A percentile compares a stretch with the other conserved stretches of the same genome.
phyloP scores from a whole-genome alignment of 2,329 filamentous ascomycete genomes.

The Neonectria neomacrospora region DNA sequence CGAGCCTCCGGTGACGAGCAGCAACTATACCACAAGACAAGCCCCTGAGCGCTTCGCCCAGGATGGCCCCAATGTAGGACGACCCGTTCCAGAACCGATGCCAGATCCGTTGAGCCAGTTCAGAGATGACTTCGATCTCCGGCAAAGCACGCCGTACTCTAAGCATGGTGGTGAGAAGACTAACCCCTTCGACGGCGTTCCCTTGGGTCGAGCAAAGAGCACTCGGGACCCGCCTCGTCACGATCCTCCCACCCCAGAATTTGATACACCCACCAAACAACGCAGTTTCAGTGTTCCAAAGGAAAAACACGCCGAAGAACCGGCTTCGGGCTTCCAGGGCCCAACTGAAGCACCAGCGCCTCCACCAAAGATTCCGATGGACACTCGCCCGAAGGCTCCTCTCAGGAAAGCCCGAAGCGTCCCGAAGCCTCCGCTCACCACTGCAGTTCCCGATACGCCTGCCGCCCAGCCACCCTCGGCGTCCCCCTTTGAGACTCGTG shows the following conservation, averaged over 20 bases:
- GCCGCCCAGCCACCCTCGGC: conserved; percentile 24
- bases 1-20: conserved; percentile 62
- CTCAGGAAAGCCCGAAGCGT: conserved; percentile 40
- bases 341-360: conserved; percentile 7
- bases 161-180: conserved; percentile 68
- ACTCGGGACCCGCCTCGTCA: conserved; percentile 52
- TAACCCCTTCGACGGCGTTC: conserved; percentile 63
- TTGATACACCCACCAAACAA: conserved; percentile 39
- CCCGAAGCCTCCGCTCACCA: conserved; percentile 29
- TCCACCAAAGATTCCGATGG: conserved; percentile 28
- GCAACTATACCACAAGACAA: conserved; percentile 60
- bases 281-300: conserved; percentile 49
- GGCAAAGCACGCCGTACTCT: conserved; percentile 68
- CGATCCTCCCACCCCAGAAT: conserved; percentile 39
- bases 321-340: neutral
- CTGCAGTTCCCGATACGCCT: conserved; percentile 17
- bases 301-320: conserved; percentile 30
- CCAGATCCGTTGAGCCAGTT: conserved; percentile 63
- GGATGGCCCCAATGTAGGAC: conserved; percentile 27
- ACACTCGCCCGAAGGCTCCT: conserved; percentile 39
- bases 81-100: conserved; percentile 40
- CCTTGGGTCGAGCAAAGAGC: conserved; percentile 59
- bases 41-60: conserved; percentile 41
- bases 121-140: conserved; percentile 58
- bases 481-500: conserved; percentile 29